phyloP scores from a whole-genome alignment of 345 rosid species.

The Lumnitzera littorea region DNA sequence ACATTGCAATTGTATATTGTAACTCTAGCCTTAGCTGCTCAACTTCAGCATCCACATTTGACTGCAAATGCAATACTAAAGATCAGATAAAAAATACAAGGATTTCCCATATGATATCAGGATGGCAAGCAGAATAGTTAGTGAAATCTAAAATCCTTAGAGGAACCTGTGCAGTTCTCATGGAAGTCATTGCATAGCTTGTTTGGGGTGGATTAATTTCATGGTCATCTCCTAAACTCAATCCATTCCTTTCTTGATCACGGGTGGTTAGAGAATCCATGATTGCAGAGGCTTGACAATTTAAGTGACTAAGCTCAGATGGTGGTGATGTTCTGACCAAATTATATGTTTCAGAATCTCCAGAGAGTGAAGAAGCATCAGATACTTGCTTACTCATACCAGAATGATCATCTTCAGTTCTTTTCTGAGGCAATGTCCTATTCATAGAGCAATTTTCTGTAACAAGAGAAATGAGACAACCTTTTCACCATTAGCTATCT shows the following conservation, averaged over 20 bases:
- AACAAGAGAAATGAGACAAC: conserved; percentile 3
- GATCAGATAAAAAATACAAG: neutral
- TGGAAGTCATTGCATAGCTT: conserved; percentile 13
- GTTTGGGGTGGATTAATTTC: conserved; percentile 4
- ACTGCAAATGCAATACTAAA: conserved; percentile 25
- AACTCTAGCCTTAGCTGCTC: conserved; percentile 59
- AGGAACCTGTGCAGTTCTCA: conserved; percentile 25
- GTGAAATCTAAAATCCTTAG: neutral
- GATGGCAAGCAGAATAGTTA: too few species aligned
- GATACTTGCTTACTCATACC: conserved; percentile 19
- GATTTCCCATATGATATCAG: too few species aligned
- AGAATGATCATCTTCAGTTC: conserved; percentile 18
- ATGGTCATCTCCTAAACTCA: conserved; percentile 7
- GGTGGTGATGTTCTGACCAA: conserved; percentile 15
- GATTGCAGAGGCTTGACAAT: conserved; percentile 13
- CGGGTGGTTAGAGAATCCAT: conserved; percentile 4
- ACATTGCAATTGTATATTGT: conserved; percentile 52
- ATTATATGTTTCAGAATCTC: conserved; percentile 17
- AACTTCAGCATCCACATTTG: conserved; percentile 47
- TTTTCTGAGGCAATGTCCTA: conserved; percentile 9
- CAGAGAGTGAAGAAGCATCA: conserved; percentile 15
- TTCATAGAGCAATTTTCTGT: conserved; percentile 16
- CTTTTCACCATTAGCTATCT: conserved; percentile 7
- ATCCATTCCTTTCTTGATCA: conserved; percentile 7
- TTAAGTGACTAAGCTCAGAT: conserved; percentile 16